Base-by-base conservation (phyloP, 495 filamentous ascomycete species). In the Zalerion maritima region DNA sequence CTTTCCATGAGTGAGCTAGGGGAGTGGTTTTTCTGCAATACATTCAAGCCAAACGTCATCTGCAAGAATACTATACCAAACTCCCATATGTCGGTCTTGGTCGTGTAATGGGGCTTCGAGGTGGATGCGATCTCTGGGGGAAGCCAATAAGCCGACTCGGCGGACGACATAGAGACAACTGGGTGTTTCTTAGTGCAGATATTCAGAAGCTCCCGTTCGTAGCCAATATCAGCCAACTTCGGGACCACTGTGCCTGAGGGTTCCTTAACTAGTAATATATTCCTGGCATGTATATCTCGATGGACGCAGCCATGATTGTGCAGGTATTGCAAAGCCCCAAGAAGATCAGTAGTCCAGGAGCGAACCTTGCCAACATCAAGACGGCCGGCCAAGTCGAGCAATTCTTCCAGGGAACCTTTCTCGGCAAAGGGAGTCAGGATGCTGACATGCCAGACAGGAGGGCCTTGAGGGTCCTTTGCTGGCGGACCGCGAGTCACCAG, bases 1-100 rank as follows among this genome's bases (percentile, higher is more conserved):
- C 60, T 62, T 5, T 76, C 71, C 27, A 83, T 54, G 26, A 92
- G 48, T 13, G 71, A 67, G 24, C 67, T 66, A 6, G 85, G 85
- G 0, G 83, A 91, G 14, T 67, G 74, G 42, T 93, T 84, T 34
- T 75, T 75, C 29, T 78, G 61, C 14, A 78, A 53, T 6, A 84
- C 69, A 40, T 80, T 67, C 31, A 80, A 55, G 15, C 89, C 89
- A 44, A 94, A 89, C n/a, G 82, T 61, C 84, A 96, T 93, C 49
- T 96, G 86, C 16, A 93, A 52, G 40, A 93, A 73, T 12, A 92
- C 64, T 21, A 94, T 69, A 3, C 89, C 89, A 38, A 96, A 69
- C 39, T 92, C 77, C 89, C 89, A 97, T 9, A 97, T 69, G 50
- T 96, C 91, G 0, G 83, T 80, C 49, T 91, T 93, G 41, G 76